These are phyloP conservation scores for Erucastrum elatum DNA, from an alignment of 345 rosid species.

Conservation along the genomic window DNA sequence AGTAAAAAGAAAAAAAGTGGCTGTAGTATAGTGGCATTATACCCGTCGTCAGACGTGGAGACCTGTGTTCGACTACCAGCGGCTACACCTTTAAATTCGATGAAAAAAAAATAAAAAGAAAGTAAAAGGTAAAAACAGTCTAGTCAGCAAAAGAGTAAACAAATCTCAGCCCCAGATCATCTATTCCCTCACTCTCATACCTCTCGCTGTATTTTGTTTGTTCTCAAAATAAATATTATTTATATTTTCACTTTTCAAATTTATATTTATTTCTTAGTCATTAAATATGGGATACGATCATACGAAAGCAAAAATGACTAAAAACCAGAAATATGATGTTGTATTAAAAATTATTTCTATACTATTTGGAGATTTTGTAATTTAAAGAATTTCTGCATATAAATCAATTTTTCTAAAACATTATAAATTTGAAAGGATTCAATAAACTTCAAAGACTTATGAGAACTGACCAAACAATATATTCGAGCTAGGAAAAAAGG, in stretches of 20 bases:
- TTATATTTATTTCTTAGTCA: not conserved
- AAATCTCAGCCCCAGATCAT: not conserved
- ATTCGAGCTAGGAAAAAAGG: not conserved
- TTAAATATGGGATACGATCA: not conserved
- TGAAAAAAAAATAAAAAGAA: too few relatives aligned
- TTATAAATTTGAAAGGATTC: not conserved
- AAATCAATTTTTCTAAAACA: not conserved
- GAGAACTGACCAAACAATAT: not conserved
- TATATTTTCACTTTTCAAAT: not conserved
- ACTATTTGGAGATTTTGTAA: not conserved
- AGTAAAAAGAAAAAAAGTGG: too few relatives aligned
- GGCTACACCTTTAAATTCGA: too few relatives aligned
- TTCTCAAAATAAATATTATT: not conserved
- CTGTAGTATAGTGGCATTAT: too few relatives aligned
- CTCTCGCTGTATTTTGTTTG: not conserved
- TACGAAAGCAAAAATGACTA: not conserved
- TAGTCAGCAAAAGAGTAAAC: not conserved
- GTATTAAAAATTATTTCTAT: not conserved
- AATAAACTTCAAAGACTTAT: not conserved
- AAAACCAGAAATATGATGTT: not conserved
- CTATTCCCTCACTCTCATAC: not conserved
- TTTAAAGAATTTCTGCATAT: not conserved
- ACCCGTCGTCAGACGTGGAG: too few relatives aligned
- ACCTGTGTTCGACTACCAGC: too few relatives aligned
- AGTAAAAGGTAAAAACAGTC: not conserved